Conservation (phyloP, 208 protist species). For the Leptomonas pyrrhocoris region DNA sequence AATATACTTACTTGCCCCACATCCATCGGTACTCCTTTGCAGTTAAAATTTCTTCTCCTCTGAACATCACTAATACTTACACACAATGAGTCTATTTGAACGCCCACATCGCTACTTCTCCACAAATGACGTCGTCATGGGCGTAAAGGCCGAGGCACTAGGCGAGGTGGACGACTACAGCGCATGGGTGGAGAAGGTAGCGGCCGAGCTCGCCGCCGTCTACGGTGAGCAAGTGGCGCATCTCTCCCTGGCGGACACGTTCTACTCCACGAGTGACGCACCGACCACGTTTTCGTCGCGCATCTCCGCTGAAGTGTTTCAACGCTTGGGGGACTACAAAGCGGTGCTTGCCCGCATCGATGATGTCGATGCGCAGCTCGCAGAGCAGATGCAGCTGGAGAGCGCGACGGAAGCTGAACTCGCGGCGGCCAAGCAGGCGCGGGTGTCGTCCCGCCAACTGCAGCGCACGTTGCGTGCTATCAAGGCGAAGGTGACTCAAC, state of each 20-base stretch:
- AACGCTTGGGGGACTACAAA: slow-evolving; percentile 52
- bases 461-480: slow-evolving; percentile 9
- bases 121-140: slow-evolving; percentile 48
- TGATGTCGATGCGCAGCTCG: slow-evolving; percentile 2
- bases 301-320: slow-evolving; percentile 46
- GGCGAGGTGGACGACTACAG: slow-evolving; percentile 45
- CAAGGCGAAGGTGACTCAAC: slow-evolving; percentile 25
- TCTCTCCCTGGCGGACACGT: slow-evolving; percentile 20
- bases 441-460: slow-evolving; percentile 11
- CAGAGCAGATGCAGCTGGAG: slow-evolving; percentile 1
- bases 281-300: slow-evolving; percentile 39
- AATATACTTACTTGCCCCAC: too few relatives aligned
- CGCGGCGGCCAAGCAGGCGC: slow-evolving; percentile 11
- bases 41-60: background rate
- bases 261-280: slow-evolving; percentile 52
- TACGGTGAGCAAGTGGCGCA: slow-evolving; percentile 35
- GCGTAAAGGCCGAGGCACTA: slow-evolving; percentile 46
- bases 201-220: slow-evolving; percentile 43
- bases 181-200: slow-evolving; percentile 43
- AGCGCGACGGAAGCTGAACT: slow-evolving; percentile 18
- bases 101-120: slow-evolving; percentile 59
- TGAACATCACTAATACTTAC: background rate
- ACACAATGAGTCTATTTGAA: slow-evolving; percentile 53
- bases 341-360: slow-evolving; percentile 24
- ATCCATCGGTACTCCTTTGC: too few relatives aligned